Conservation (phyloP, 2,329 filamentous ascomycete species). For the Aspergillus thermomutatus region DNA sequence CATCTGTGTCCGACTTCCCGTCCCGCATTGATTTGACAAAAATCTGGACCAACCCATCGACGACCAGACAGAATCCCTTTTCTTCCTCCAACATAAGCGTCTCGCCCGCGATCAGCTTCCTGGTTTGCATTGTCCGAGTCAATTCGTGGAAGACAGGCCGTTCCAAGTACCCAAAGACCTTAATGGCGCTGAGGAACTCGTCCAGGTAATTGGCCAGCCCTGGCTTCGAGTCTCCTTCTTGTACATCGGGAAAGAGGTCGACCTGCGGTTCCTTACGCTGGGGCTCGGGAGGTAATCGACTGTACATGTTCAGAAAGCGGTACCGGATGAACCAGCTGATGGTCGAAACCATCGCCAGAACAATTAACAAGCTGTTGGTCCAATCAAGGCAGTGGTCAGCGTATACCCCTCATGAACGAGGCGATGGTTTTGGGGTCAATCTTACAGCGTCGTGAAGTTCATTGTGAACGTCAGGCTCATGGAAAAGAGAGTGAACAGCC, state of each 20-base stretch:
- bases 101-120: slow-evolving; percentile 92
- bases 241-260: slow-evolving; percentile 89
- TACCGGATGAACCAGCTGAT: slow-evolving; percentile 93
- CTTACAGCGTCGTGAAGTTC: slow-evolving; percentile 94
- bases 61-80: slow-evolving; percentile 95
- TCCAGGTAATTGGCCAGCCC: slow-evolving; percentile 95
- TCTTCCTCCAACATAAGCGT: slow-evolving; percentile 94
- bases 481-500: slow-evolving; percentile 85
- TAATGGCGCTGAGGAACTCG: slow-evolving; percentile 97
- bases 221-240: slow-evolving; percentile 84
- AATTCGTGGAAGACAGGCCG: slow-evolving; percentile 96
- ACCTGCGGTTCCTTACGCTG: slow-evolving; percentile 94
- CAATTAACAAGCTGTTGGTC: slow-evolving; percentile 64
- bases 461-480: slow-evolving; percentile 95
- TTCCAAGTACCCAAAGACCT: slow-evolving; percentile 96
- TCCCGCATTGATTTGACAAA: slow-evolving; percentile 84
- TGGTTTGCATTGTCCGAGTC: slow-evolving; percentile 95
- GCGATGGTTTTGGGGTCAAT: neutral
- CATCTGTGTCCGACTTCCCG: slow-evolving; percentile 34
- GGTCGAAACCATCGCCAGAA: slow-evolving; percentile 73
- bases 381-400: slow-evolving; percentile 6
- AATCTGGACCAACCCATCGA: slow-evolving; percentile 93
- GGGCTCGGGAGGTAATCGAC: slow-evolving; percentile 85
- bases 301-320: slow-evolving; percentile 95
- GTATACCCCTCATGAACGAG: slow-evolving; percentile 1